These are phyloP conservation scores for Nicotiana obtusifolia DNA, from an alignment of 257 asterid genomes.

Conservation along the genomic window DNA sequence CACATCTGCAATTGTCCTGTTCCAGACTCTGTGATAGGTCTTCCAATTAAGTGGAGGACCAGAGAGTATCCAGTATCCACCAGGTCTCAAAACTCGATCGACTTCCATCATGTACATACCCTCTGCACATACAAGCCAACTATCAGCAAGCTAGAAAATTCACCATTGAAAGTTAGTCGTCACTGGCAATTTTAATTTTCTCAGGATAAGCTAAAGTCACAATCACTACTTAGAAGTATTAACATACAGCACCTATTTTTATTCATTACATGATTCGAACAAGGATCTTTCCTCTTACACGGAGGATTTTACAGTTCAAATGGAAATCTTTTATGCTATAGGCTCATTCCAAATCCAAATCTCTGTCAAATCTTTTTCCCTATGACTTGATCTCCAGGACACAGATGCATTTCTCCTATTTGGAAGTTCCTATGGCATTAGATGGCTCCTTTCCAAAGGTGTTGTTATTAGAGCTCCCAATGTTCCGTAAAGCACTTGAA, in stretches of 20 bases:
- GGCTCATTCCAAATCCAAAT: neutral
- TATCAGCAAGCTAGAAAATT: neutral
- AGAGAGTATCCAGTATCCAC: slow-evolving; percentile 91
- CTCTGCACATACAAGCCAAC: slow-evolving; percentile 32
- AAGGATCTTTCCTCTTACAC: neutral
- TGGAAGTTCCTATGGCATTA: neutral
- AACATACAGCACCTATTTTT: neutral
- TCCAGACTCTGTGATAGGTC: slow-evolving; percentile 73
- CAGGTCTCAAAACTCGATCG: slow-evolving; percentile 88
- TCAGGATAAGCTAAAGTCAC: neutral
- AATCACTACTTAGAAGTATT: neutral
- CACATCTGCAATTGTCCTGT: slow-evolving; percentile 69
- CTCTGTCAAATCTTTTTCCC: neutral
- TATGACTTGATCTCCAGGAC: neutral
- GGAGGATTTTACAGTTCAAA: neutral
- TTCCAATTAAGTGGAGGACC: slow-evolving; percentile 99
- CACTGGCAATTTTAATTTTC: neutral
- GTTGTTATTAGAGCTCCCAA: neutral
- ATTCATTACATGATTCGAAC: neutral
- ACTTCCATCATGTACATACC: slow-evolving; percentile 87
- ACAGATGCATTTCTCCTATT: neutral
- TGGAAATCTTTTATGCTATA: neutral
- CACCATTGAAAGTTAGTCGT: neutral
- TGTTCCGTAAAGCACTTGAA: neutral
- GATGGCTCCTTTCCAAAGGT: neutral